A percentile compares a stretch with the other conserved stretches of the same genome.
These are phyloP conservation scores for Bretschneidera sinensis DNA, from an alignment of 345 rosid genomes.

Conservation along the genomic window DNA sequence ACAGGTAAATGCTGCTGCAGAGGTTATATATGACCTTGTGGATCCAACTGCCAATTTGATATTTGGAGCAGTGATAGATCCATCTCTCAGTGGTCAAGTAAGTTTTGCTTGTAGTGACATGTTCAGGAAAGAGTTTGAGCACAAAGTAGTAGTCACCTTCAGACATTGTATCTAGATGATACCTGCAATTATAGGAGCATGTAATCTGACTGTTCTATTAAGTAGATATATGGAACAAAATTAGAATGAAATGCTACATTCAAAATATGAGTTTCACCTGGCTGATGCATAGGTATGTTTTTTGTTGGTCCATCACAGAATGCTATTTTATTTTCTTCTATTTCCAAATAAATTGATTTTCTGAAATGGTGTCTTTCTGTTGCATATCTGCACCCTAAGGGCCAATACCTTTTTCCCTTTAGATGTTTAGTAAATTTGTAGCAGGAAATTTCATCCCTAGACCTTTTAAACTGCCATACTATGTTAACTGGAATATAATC, in stretches of 20 bases:
- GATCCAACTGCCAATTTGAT: constrained; percentile 94
- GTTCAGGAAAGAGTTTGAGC: background rate
- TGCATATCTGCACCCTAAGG: constrained; percentile 1
- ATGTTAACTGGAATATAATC: background rate
- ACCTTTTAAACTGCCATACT: too few species aligned
- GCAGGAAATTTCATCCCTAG: too few species aligned
- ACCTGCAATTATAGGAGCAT: background rate
- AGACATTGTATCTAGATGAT: background rate
- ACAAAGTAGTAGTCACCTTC: background rate
- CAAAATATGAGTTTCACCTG: background rate
- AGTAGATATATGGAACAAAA: too few species aligned
- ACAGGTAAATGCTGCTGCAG: constrained; percentile 97
- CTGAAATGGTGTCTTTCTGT: background rate
- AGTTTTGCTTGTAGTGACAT: constrained; percentile 22
- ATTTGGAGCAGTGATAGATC: constrained; percentile 94
- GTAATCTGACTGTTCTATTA: too few species aligned
- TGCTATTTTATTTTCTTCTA: background rate
- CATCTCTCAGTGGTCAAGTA: constrained; percentile 85
- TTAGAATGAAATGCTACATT: too few species aligned
- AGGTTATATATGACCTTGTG: constrained; percentile 91
- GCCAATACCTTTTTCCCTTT: background rate
- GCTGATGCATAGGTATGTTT: background rate
- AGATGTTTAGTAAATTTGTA: background rate
- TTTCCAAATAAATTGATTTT: background rate
- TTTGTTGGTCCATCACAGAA: background rate